Evolutionary conservation across 805 yeast species (phyloP).

Genomic region (Saturnispora silvae): DNA sequence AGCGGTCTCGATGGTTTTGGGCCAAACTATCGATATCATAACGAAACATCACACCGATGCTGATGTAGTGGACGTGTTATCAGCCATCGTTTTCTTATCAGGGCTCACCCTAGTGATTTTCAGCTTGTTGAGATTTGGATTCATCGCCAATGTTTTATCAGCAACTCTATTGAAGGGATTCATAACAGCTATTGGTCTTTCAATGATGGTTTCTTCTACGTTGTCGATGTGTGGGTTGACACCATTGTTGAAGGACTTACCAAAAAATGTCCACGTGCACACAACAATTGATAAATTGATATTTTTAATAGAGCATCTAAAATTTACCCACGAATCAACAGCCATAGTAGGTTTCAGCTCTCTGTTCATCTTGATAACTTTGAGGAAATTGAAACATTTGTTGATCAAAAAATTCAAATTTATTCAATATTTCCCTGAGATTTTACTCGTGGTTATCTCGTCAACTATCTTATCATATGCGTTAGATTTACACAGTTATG

Average conservation of each 20-base stretch:
- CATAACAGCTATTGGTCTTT: constrained; percentile 73
- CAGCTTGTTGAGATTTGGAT: constrained; percentile 80
- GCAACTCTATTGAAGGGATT: constrained; percentile 73
- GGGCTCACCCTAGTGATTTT: constrained; percentile 64
- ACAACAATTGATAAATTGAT: constrained; percentile 61
- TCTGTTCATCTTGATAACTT: constrained; percentile 33
- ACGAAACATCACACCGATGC: constrained; percentile 32
- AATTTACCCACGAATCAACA: constrained; percentile 47
- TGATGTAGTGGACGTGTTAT: constrained; percentile 46
- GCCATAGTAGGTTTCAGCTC: constrained; percentile 46
- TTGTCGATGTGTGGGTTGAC: constrained; percentile 65
- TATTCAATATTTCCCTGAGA: constrained; percentile 72
- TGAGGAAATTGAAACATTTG: constrained; percentile 33
- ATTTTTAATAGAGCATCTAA: constrained; percentile 42
- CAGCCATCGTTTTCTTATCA: constrained; percentile 60
- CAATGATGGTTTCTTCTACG: constrained; percentile 69
- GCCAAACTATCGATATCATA: constrained; percentile 61
- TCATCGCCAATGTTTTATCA: constrained; percentile 68
- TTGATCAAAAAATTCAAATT: constrained; percentile 27
- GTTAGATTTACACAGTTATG: constrained; percentile 39
- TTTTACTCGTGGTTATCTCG: constrained; percentile 58
- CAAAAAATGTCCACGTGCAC: constrained; percentile 41
- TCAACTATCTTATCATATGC: constrained; percentile 42
- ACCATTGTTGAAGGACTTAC: constrained; percentile 33
- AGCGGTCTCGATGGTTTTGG: constrained; percentile 73